Base-by-base conservation (phyloP, 164 flowering plant species). In the grape (Vitis vinifera) region DNA sequence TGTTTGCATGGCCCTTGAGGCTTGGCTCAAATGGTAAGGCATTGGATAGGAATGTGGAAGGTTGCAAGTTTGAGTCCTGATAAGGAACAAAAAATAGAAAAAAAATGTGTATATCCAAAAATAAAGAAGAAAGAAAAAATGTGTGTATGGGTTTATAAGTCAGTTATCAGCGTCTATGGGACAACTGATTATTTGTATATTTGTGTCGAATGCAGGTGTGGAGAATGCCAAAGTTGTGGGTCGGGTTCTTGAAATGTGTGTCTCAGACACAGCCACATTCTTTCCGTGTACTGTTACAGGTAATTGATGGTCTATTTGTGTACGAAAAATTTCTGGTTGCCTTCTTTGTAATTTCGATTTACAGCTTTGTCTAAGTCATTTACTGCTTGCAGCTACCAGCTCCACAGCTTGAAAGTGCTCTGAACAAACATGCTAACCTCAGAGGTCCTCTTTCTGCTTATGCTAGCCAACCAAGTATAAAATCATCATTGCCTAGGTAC, bases 211-310 rank as follows among this genome's bases (percentile, higher is more conserved):
- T 77, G 66, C 84, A 96, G 99, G 85, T 96, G 44, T 96, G 99
- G 99, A 88, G 83, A 84, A 86, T 93, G 97, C 99, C 99, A 51
- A 93, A 96, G 78, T 73, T 93, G 76, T 96, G 98, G 98, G 90
- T 91, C 47, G 99, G 99, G 12, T 96, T 96, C 79, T 74, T 96
- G 82, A 96, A 96, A 82, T 96, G 99, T 73, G 88, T 88, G 14
- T 86, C 91, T 55, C 99, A 96, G 81, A 96, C 98, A 53, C 91
- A 87, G 62, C 99, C 99, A 47, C 99, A 88, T 87, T 96, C 99
- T 52, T 93, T 89, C 66, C 82, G 62, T 31, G 99, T 96, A 51
- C 72, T 96, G 57, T 76, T 93, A 64, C 87, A 90, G 97, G 99
- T 93, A 82, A 23, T 51, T 44, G 53, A 47, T 57, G 17, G 2